phyloP scores from a whole-genome alignment of 768 basidiomycete species.

The Lyophyllum decastes region DNA sequence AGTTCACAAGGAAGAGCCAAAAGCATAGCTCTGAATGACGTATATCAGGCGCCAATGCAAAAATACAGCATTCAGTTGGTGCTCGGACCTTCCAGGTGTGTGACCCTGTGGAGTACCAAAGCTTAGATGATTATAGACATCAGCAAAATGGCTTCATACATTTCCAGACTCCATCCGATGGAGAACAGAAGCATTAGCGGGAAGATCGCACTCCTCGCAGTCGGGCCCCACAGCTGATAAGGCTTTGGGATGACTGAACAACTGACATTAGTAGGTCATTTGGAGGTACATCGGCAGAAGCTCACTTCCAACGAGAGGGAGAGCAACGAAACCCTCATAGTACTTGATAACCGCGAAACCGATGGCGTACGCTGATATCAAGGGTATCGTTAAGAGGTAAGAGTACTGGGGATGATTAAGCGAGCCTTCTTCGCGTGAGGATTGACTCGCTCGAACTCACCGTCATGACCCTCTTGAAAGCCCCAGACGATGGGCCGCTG shows the following conservation, averaged over 20 bases:
- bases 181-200: constrained; percentile 69
- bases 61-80: not conserved
- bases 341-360: constrained; percentile 79
- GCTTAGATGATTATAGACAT: not conserved
- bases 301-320: constrained; percentile 53
- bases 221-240: constrained; percentile 52
- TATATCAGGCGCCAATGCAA: constrained; percentile 2
- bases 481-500: constrained; percentile 63
- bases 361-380: constrained; percentile 55
- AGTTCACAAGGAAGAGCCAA: constrained; percentile 82
- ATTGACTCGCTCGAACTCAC: constrained; percentile 37
- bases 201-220: constrained; percentile 51
- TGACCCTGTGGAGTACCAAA: constrained; percentile 48
- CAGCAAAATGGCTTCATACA: constrained; percentile 44
- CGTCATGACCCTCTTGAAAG: constrained; percentile 87
- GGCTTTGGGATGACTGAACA: constrained; percentile 66
- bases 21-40: constrained; percentile 70
- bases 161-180: constrained; percentile 72
- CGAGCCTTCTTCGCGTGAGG: not conserved
- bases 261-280: constrained; percentile 1
- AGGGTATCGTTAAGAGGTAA: constrained; percentile 64
- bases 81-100: constrained; percentile 72
- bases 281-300: constrained; percentile 9
- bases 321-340: constrained; percentile 54
- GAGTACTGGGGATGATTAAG: constrained; percentile 52